Evolutionary conservation across 2,329 filamentous ascomycete genomes (phyloP).

Genomic region (Bipolaris sorokiniana): DNA sequence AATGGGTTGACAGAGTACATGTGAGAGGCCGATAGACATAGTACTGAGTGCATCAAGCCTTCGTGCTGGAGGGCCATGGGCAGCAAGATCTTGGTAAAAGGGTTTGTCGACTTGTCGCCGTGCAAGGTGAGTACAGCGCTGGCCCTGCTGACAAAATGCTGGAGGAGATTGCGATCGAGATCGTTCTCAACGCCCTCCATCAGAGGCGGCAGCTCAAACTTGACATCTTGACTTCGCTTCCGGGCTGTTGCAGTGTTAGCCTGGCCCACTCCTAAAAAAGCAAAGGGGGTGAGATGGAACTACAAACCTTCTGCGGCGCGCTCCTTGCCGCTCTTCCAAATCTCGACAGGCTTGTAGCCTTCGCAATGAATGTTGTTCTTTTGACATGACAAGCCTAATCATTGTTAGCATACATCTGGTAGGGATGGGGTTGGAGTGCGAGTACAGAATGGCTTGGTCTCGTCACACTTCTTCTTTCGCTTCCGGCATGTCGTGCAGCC

Average conservation of each 20-base stretch:
- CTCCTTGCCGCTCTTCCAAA: conserved; percentile 87
- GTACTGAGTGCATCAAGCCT: conserved; percentile 87
- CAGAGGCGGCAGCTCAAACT: conserved; percentile 62
- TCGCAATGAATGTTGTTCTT: conserved; percentile 93
- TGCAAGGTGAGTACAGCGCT: conserved; percentile 83
- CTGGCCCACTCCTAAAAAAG: conserved; percentile 3
- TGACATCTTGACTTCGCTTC: conserved; percentile 45
- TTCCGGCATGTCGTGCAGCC: conserved; percentile 66
- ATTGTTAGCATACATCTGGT: conserved; percentile 29
- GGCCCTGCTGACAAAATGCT: conserved; percentile 80
- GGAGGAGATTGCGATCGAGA: conserved; percentile 79
- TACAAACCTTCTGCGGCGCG: conserved; percentile 67
- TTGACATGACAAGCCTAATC: conserved; percentile 79
- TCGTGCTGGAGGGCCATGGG: conserved; percentile 80
- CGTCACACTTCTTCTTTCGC: conserved; percentile 67
- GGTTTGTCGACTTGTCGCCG: conserved; percentile 74
- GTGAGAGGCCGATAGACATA: conserved; percentile 83
- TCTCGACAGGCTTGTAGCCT: conserved; percentile 83
- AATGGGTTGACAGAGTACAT: conserved; percentile 60
- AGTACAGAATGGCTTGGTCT: conserved; percentile 55
- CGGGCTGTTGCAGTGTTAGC: conserved; percentile 38
- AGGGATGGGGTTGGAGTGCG: conserved; percentile 1
- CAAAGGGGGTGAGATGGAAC: background rate
- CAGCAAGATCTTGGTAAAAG: conserved; percentile 82
- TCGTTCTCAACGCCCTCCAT: conserved; percentile 82